phyloP scores from a whole-genome alignment of 2,329 filamentous ascomycete species.

The Talaromyces sp. region DNA sequence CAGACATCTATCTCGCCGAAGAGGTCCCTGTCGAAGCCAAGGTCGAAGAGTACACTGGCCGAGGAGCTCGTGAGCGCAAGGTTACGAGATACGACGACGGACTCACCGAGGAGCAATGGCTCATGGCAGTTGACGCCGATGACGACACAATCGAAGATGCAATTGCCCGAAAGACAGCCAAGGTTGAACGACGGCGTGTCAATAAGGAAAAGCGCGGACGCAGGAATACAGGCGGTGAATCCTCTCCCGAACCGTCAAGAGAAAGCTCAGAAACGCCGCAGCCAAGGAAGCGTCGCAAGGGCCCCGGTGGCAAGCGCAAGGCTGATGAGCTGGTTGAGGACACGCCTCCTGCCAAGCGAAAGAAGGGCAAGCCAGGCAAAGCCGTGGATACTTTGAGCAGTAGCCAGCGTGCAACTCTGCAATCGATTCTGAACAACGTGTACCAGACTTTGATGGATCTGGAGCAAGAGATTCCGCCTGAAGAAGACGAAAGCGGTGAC shows the following conservation, averaged over 20 bases:
- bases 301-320: conserved; percentile 78
- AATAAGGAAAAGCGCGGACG: conserved; percentile 64
- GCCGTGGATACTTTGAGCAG: conserved; percentile 59
- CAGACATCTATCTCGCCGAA: conserved; percentile 88
- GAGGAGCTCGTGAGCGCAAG: conserved; percentile 90
- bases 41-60: conserved; percentile 69
- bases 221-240: conserved; percentile 46
- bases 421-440: conserved; percentile 69
- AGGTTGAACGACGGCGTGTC: conserved; percentile 69
- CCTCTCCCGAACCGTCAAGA: conserved; percentile 71
- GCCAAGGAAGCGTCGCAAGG: conserved; percentile 74
- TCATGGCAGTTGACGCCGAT: conserved; percentile 94
- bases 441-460: conserved; percentile 78
- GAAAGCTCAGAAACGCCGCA: conserved; percentile 78
- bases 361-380: conserved; percentile 67
- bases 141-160: conserved; percentile 92
- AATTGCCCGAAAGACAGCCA: conserved; percentile 80
- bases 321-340: conserved; percentile 70
- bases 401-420: conserved; percentile 69
- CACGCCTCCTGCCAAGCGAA: conserved; percentile 70
- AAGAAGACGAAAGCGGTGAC: conserved; percentile 45
- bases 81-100: conserved; percentile 95
- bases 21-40: conserved; percentile 76
- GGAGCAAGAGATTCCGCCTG: conserved; percentile 62
- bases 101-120: conserved; percentile 96